Base-by-base conservation (phyloP, 805 yeast species). In the Isabelozyma heimii region DNA sequence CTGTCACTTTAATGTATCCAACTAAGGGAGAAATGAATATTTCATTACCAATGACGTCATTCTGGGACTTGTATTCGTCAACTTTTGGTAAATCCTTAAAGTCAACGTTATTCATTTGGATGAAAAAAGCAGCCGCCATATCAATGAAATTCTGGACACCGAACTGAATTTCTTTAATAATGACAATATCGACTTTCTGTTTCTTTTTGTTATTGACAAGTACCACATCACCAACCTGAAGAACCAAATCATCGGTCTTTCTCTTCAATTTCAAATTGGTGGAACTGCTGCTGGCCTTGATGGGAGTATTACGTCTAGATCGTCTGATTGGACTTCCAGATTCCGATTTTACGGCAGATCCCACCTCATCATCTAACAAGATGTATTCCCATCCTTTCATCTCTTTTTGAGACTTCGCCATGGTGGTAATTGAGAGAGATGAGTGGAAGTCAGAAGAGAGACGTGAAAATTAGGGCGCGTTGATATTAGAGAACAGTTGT, bases 171-270 rank as follows among this genome's bases (percentile, higher is more conserved):
- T 81, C 84, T 44, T 73, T 74, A 13, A 85, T 69, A 35, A 83
- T 54, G 6, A 75, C 84, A 2, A 81, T 66, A 41, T 69, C 75
- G 1, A 60, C 52, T 1, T 64, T 63, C 1, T 61, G 65, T 0
- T 51, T 59, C 4, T 65, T 66, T 47, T 69, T 70, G 33, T 60
- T 58, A 30, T 64, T 65, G 40, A 79, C 67, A 8, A 82, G 59
- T 0, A 85, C 57, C 37, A 79, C 67, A 52, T 81, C 84, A 3
- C 91, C 91, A 8, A 72, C 70, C 24, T 70, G 69, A 16, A 85
- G 54, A 42, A 70, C 76, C 37, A 82, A 51, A 2, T 73, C 79
- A 61, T 82, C 88, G 0, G 54, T 58, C 8, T 64, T 72, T 49
- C 84, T 66, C 47, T 62, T 67, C 20, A 82, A 55, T 4, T 61